phyloP scores from a whole-genome alignment of 352 stramenopile species.

The Elongisporangium anandrum region DNA sequence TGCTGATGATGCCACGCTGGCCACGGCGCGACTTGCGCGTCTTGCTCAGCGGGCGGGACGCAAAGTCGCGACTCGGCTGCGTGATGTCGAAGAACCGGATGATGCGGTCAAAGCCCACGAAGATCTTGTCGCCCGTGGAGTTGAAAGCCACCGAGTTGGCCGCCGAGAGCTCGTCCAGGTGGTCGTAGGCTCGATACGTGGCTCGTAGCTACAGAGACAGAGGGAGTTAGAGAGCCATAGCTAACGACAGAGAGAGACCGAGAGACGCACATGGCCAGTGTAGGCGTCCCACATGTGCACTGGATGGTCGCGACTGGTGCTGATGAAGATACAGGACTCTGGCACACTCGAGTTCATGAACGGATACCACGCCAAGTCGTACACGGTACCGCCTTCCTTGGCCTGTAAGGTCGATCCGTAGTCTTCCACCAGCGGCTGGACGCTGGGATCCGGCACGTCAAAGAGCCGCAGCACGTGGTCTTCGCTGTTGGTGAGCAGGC shows the following conservation, averaged over 20 bases:
- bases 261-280: conserved; percentile 42
- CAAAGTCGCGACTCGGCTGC: conserved; percentile 58
- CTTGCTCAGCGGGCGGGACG: conserved; percentile 44
- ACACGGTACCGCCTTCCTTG: conserved; percentile 76
- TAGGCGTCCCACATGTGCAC: conserved; percentile 92
- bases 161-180: conserved; percentile 81
- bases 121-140: conserved; percentile 72
- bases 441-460: conserved; percentile 26
- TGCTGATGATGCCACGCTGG: conserved; percentile 74
- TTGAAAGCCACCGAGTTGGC: conserved; percentile 83
- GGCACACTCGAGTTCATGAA: conserved; percentile 79
- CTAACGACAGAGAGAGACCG: not conserved
- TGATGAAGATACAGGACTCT: conserved; percentile 81
- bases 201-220: conserved; percentile 41
- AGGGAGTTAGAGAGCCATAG: not conserved
- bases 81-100: conserved; percentile 80
- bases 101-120: conserved; percentile 80
- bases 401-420: conserved; percentile 39
- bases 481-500: conserved; percentile 83
- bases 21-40: conserved; percentile 62
- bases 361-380: conserved; percentile 88
- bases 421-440: conserved; percentile 1
- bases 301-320: conserved; percentile 81
- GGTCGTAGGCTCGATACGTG: conserved; percentile 80
- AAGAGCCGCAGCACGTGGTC: conserved; percentile 80